phyloP scores from a whole-genome alignment of 2,329 filamentous ascomycete genomes.

The Pestalotiopsis sp. region DNA sequence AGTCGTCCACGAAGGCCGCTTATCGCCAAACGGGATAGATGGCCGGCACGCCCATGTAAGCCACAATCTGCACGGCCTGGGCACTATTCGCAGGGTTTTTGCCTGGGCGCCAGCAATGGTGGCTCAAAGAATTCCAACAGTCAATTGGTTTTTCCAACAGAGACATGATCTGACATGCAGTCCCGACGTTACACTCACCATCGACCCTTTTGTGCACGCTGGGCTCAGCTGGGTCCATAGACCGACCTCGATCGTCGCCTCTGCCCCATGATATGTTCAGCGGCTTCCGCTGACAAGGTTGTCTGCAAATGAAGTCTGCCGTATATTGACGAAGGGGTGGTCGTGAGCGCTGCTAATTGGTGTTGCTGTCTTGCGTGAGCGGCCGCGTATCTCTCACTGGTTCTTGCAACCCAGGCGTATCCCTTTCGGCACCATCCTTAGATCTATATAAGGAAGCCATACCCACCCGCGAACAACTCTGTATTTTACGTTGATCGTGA shows the following conservation, averaged over 20 bases:
- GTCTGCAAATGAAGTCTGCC: background rate
- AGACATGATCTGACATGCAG: conserved; percentile 9
- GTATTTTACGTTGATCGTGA: background rate
- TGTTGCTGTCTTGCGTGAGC: background rate
- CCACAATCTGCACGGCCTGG: conserved; percentile 5
- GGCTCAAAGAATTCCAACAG: background rate
- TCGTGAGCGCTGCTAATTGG: background rate
- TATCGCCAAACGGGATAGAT: conserved; percentile 5
- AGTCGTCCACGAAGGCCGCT: background rate
- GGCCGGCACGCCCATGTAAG: background rate
- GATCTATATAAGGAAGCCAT: background rate
- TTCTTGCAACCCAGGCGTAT: background rate
- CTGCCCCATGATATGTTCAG: background rate
- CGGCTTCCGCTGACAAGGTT: conserved; percentile 3
- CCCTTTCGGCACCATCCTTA: background rate
- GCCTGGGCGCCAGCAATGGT: background rate
- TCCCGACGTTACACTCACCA: background rate
- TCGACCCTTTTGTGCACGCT: background rate
- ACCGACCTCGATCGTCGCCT: background rate
- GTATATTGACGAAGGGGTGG: background rate
- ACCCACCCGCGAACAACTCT: background rate
- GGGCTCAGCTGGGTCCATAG: conserved; percentile 3
- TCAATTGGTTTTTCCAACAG: background rate
- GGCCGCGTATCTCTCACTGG: background rate
- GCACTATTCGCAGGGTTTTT: background rate